Percentiles rank a stretch among this genome's conserved stretches.
Evolutionary conservation across 2,329 filamentous ascomycete species (phyloP).

Genomic region (Sclerotinia sclerotiorum): DNA sequence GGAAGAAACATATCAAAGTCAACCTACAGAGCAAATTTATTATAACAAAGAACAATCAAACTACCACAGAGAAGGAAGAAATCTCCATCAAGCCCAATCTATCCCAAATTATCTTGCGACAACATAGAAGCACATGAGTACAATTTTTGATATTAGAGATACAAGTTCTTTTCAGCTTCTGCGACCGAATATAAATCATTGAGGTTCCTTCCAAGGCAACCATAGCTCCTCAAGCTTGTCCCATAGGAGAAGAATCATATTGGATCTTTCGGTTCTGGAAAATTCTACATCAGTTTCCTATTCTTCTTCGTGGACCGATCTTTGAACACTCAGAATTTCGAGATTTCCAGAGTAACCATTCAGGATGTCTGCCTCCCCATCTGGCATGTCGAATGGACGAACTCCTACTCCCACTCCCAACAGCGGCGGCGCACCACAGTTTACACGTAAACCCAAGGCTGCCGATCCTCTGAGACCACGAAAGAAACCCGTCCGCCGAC

Average conservation of each 20-base stretch:
- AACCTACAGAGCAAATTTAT: constrained; percentile 14
- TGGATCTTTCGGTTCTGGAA: neutral
- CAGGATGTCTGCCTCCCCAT: constrained; percentile 46
- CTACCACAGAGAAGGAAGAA: neutral
- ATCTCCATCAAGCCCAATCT: neutral
- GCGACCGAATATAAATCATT: neutral
- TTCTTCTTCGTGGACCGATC: neutral
- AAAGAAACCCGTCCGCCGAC: constrained; percentile 50
- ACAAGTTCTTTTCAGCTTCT: neutral
- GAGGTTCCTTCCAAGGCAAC: neutral
- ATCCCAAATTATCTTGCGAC: neutral
- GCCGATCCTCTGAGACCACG: constrained; percentile 65
- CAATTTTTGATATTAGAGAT: neutral
- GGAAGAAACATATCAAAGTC: constrained; percentile 13
- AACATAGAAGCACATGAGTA: neutral
- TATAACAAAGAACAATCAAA: constrained; percentile 7
- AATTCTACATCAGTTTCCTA: neutral
- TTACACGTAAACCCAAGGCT: constrained; percentile 50
- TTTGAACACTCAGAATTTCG: neutral
- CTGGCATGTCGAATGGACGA: constrained; percentile 48
- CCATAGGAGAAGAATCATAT: neutral
- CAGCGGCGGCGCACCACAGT: constrained; percentile 48
- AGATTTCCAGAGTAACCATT: neutral
- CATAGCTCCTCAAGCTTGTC: neutral
- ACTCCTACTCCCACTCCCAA: constrained; percentile 51